Base-by-base conservation (phyloP, 2,329 filamentous ascomycete genomes). In the Alternaria conjuncta region DNA sequence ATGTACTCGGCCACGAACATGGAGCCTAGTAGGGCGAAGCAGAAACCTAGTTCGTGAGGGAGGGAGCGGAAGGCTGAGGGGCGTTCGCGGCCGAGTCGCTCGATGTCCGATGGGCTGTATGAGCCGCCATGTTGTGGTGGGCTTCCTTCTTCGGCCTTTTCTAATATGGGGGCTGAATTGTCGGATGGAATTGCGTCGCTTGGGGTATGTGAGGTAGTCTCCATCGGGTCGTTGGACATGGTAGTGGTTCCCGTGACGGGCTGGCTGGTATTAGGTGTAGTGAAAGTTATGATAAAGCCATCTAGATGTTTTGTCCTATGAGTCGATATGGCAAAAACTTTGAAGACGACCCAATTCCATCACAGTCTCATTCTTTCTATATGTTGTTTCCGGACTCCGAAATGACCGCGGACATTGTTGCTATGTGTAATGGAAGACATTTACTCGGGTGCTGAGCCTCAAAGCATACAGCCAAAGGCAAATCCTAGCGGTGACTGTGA, bases 1-100 rank as follows among this genome's bases (percentile, higher is more conserved):
- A 90, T 91, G 79, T 90, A 94, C 80, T 94, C 92, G 47, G 86
- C 84, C 71, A 90, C 83, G 64, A 90, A 85, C 80, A 90, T 89
- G 49, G 88, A 89, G 65, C 87, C 85, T 12, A 89, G 79, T 20
- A 91, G 82, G 0, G 87, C 87, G 68, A 87, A 86, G 72, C 88
- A 85, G 72, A 92, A 92, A 21, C 85, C 84, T 5, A 88, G 64
- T 71, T 92, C 90, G n/a, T 85, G 78, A 78, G 84, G 83, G 51
- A 80, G 74, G 3, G 82, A 84, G 10, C 77, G 75, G 73, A 92
- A 90, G 43, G 81, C 80, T 5, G 83, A 80, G 2, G 90, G 90
- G 5, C 90, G 83, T 71, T 89, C 83, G 58, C 89, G 84, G 50
- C 89, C 90, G 2, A 92, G 82, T 15, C 84, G 82, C 70, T 92